Base-by-base conservation (phyloP, 192 early-diverging fungal species). In the Coemansia umbellata region DNA sequence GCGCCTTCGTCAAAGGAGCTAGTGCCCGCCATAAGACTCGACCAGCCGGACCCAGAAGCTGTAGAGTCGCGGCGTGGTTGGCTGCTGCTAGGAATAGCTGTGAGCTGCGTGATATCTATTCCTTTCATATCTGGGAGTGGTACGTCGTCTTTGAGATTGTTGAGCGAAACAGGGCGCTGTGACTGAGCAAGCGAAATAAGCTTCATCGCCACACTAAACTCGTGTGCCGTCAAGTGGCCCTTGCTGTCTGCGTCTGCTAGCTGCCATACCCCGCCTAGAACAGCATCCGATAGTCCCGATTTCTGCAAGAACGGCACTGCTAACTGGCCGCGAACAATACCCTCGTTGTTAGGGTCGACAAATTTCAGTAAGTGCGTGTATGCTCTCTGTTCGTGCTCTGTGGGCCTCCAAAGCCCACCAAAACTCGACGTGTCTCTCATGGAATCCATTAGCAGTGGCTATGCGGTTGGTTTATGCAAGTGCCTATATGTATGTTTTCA, bases 121-220 rank as follows among this genome's bases (percentile, higher is more conserved):
- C 81, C 84, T 15, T 82, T 72, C 55, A 88, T 82, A 7, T 72
- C 81, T 1, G 86, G 84, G 45, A 88, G 62, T 32, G 69, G 74
- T 28, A 65, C 66, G 3, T 80, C 63, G 37, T 75, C 63, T 14
- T 47, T 58, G 13, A 80, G 64, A 39, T 39, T 62, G 30, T 84
- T 49, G 22, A 83, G 60, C 31, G 74, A 81, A 23, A 73, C 80
- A 5, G 73, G 74, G 50, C 85, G 79, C 15, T 86, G 85, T 36
- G 79, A 78, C 61, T 97, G 95, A 9, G 82, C 88, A 15, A 91
- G 75, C 22, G 92, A 87, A 63, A 97, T 94, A 41, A 94, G 74
- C 63, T 95, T 97, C 49, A 95, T 60, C 8, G 89, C 91, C 24
- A 87, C 82, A 49, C 71, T 78, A 66, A 97, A 97, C 27, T 81